Evolutionary conservation across 331 rosid genomes (phyloP).

Genomic region (Ulmus americana): DNA sequence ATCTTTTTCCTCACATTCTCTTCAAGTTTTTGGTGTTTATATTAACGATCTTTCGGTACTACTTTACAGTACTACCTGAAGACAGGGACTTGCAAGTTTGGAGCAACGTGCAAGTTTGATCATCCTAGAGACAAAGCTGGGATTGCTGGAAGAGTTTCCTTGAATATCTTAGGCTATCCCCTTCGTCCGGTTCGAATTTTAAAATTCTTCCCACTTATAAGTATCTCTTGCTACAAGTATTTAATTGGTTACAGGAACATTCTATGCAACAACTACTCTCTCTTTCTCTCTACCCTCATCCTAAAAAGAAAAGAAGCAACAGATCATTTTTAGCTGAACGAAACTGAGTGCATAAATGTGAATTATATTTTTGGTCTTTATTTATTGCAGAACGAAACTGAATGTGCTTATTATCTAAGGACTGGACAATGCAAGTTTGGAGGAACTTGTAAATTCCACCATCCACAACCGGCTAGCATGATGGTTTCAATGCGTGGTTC

Average conservation of each 20-base stretch:
- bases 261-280: background rate
- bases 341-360: background rate
- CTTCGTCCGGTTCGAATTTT: slow-evolving; percentile 75
- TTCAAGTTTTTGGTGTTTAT: background rate
- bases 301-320: background rate
- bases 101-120: slow-evolving; percentile 97
- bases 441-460: slow-evolving; percentile 91
- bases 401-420: slow-evolving; percentile 88
- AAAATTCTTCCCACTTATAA: slow-evolving; percentile 19
- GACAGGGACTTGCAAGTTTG: slow-evolving; percentile 95
- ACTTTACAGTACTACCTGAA: slow-evolving; percentile 69
- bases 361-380: slow-evolving; percentile 7
- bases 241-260: slow-evolving; percentile 20
- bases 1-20: background rate
- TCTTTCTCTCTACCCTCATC: background rate
- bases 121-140: slow-evolving; percentile 97
- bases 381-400: slow-evolving; percentile 58
- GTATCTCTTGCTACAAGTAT: background rate
- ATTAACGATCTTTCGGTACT: slow-evolving; percentile 10
- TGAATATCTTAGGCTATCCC: slow-evolving; percentile 88
- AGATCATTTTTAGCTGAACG: background rate
- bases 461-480: slow-evolving; percentile 86
- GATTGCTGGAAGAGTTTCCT: slow-evolving; percentile 77
- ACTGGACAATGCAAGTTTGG: slow-evolving; percentile 95
- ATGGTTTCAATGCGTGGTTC: slow-evolving; percentile 78